Percentiles rank a stretch among this genome's conserved stretches.
Conservation (phyloP, 495 filamentous ascomycete species). For the Cladorrhinum samala region DNA sequence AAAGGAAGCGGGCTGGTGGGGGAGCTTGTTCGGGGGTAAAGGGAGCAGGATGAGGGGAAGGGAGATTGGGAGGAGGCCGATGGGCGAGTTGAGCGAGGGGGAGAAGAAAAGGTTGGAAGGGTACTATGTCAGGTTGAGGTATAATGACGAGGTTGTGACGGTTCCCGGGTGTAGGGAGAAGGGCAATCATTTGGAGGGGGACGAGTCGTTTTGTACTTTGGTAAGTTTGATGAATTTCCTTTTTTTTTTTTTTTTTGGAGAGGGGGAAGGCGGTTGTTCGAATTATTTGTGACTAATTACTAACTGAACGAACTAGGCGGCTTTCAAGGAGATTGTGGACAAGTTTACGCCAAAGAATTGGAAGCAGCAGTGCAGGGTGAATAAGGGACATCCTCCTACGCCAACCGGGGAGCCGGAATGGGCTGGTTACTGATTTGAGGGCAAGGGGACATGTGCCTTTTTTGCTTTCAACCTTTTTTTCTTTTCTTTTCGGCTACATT, state of each 20-base stretch:
- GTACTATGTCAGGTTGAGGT: slow-evolving; percentile 91
- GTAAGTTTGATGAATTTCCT: slow-evolving; percentile 35
- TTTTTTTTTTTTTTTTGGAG: too few relatives aligned
- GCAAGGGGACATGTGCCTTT: background rate
- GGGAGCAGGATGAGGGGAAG: background rate
- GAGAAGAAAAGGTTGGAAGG: slow-evolving; percentile 53
- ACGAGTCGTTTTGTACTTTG: slow-evolving; percentile 88
- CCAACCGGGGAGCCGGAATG: slow-evolving; percentile 45
- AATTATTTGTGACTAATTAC: too few relatives aligned
- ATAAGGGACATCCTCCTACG: slow-evolving; percentile 52
- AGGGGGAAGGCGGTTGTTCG: background rate
- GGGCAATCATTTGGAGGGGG: slow-evolving; percentile 81
- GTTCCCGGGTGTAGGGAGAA: slow-evolving; percentile 72
- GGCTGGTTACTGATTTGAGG: slow-evolving; percentile 42
- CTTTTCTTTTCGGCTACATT: too few relatives aligned
- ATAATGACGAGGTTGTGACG: slow-evolving; percentile 75
- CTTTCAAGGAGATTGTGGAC: slow-evolving; percentile 89
- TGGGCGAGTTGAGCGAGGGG: slow-evolving; percentile 38
- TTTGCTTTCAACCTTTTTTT: too few relatives aligned
- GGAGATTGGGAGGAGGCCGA: slow-evolving; percentile 46
- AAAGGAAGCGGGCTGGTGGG: slow-evolving; percentile 40
- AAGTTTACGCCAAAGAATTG: slow-evolving; percentile 80
- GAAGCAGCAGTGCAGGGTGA: slow-evolving; percentile 65
- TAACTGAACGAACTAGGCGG: slow-evolving; percentile 45
- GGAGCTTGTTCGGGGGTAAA: slow-evolving; percentile 12